A percentile compares a stretch with the other conserved stretches of the same genome.
These are phyloP conservation scores for Canariomyces notabilis DNA, from an alignment of 2,329 filamentous ascomycete genomes.

Conservation along the genomic window DNA sequence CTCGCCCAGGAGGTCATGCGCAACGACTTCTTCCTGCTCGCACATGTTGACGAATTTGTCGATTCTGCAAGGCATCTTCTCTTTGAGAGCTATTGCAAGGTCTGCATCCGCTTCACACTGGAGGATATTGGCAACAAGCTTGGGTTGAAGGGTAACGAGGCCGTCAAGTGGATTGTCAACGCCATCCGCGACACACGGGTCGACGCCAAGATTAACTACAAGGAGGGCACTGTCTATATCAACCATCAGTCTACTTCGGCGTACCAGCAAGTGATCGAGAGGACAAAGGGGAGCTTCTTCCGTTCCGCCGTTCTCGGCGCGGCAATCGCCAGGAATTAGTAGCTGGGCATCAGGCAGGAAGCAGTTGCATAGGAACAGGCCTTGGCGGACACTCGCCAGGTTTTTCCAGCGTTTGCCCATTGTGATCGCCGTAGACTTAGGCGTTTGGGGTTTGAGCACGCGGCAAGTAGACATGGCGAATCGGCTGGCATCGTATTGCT, in stretches of 20 bases:
- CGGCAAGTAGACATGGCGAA: no score
- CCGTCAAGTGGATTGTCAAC: constrained; percentile 99
- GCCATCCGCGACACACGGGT: constrained; percentile 95
- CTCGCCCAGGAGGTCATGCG: constrained; percentile 88
- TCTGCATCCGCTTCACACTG: constrained; percentile 97
- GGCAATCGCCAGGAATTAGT: constrained; percentile 44
- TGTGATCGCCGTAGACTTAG: no score
- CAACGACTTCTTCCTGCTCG: constrained; percentile 91
- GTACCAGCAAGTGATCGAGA: constrained; percentile 98
- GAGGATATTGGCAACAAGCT: constrained; percentile 90
- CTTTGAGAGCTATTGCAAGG: constrained; percentile 99
- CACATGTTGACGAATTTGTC: constrained; percentile 80
- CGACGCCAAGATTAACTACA: constrained; percentile 98
- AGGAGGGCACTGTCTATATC: constrained; percentile 98
- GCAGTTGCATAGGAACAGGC: no score
- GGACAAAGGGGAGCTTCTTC: constrained; percentile 98
- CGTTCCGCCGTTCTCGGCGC: constrained; percentile 86
- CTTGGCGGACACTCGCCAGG: no score
- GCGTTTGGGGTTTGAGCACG: no score
- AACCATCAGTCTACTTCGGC: constrained; percentile 98
- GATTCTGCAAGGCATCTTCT: constrained; percentile 94
- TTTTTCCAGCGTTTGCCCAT: no score
- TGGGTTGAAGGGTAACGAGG: constrained; percentile 86
- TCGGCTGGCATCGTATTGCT: no score
- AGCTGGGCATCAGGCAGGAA: no score